These are phyloP conservation scores for Aspergillus fijiensis DNA, from an alignment of 2,329 filamentous ascomycete species.

Conservation along the genomic window DNA sequence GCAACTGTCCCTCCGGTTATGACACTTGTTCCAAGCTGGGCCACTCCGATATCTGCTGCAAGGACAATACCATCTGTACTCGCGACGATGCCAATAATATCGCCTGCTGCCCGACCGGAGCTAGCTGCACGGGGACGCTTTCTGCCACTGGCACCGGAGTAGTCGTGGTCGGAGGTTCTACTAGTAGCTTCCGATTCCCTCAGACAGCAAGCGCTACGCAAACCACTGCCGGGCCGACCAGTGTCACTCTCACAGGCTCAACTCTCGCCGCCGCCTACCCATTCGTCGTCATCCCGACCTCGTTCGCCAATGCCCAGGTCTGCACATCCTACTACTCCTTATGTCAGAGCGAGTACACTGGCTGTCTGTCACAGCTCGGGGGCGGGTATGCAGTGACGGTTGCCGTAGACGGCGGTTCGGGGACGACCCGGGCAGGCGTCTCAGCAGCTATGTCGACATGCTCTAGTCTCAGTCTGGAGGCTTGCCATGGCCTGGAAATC, in stretches of 20 bases:
- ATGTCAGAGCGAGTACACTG: slow-evolving; percentile 50
- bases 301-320: slow-evolving; percentile 51
- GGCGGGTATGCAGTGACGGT: slow-evolving; percentile 55
- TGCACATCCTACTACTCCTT: slow-evolving; percentile 56
- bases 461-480: slow-evolving; percentile 46
- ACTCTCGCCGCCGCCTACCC: slow-evolving; percentile 54
- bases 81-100: slow-evolving; percentile 58
- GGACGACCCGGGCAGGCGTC: slow-evolving; percentile 49
- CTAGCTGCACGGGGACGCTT: slow-evolving; percentile 59
- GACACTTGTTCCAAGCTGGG: slow-evolving; percentile 54
- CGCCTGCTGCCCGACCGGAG: slow-evolving; percentile 60
- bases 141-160: slow-evolving; percentile 28
- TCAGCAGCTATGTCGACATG: slow-evolving; percentile 47
- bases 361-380: slow-evolving; percentile 47
- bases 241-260: slow-evolving; percentile 32
- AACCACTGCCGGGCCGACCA: slow-evolving; percentile 23
- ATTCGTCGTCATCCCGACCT: slow-evolving; percentile 55
- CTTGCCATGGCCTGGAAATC: slow-evolving; percentile 51
- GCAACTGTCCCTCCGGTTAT: slow-evolving; percentile 54
- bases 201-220: slow-evolving; percentile 30
- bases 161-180: slow-evolving; percentile 18
- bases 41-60: slow-evolving; percentile 57
- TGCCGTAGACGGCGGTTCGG: slow-evolving; percentile 46
- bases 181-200: slow-evolving; percentile 37
- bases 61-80: slow-evolving; percentile 53